Evolutionary conservation across 2,329 filamentous ascomycete species (phyloP).

Genomic region (Stachybotrys echinatus): DNA sequence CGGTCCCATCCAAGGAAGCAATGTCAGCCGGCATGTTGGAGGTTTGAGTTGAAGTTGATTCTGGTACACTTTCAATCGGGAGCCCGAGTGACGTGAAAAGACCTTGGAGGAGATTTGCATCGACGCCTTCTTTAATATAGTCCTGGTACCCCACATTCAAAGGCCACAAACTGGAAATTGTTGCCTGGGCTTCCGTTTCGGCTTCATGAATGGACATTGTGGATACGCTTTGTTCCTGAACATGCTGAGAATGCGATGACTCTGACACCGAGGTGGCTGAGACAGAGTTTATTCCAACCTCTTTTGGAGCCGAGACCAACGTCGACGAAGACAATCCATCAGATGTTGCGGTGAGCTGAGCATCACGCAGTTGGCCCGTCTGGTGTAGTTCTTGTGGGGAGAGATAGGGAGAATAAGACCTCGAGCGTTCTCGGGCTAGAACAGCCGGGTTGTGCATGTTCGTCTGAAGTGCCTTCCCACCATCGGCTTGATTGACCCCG

Average conservation of each 20-base stretch:
- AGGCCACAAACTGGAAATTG: slow-evolving; percentile 59
- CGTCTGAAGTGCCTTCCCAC: background rate
- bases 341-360: background rate
- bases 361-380: slow-evolving; percentile 7
- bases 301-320: background rate
- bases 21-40: background rate
- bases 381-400: slow-evolving; percentile 41
- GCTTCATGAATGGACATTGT: slow-evolving; percentile 27
- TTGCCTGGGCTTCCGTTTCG: slow-evolving; percentile 57
- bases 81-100: slow-evolving; percentile 68
- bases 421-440: slow-evolving; percentile 38
- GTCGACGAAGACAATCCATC: too few species aligned
- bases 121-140: slow-evolving; percentile 68
- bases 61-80: background rate
- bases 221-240: background rate
- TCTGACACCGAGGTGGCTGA: background rate
- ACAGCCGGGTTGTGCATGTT: background rate
- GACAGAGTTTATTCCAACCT: background rate
- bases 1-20: background rate
- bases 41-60: too few species aligned
- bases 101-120: slow-evolving; percentile 53
- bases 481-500: background rate
- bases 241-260: slow-evolving; percentile 6
- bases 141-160: slow-evolving; percentile 69
- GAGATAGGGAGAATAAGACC: slow-evolving; percentile 48